phyloP scores from a whole-genome alignment of 805 yeast genomes.

The Hanseniaspora valbyensis region DNA sequence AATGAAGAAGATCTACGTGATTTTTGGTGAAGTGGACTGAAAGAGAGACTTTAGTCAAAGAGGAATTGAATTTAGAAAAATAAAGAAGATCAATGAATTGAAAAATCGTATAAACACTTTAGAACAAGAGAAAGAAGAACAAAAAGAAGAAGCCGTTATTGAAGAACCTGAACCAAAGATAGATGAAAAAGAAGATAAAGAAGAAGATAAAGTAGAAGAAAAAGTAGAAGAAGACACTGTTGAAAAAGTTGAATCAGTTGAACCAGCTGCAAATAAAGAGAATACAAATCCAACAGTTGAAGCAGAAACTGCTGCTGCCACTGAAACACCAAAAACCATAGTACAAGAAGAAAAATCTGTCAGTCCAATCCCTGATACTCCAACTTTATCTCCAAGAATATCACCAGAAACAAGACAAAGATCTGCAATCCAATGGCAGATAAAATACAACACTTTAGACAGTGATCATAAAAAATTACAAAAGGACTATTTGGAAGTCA shows the following conservation, averaged over 20 bases:
- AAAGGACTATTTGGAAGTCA: conserved; percentile 20
- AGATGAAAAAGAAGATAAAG: conserved; percentile 21
- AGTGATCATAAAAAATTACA: conserved; percentile 14
- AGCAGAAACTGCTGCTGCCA: no score
- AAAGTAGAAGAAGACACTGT: conserved; percentile 15
- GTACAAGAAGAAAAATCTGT: not conserved
- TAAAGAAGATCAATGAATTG: conserved; percentile 2
- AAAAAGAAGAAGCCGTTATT: not conserved
- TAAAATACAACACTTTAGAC: conserved; percentile 12
- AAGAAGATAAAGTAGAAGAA: conserved; percentile 17
- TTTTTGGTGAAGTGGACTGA: conserved; percentile 9
- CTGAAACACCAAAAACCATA: not conserved
- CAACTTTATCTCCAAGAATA: no score
- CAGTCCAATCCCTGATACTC: not conserved
- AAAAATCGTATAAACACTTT: not conserved
- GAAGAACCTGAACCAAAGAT: conserved; percentile 12
- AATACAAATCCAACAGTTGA: no score
- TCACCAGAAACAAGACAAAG: not conserved
- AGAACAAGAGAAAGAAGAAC: conserved; percentile 19
- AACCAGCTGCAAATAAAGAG: no score
- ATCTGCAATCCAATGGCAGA: conserved; percentile 16
- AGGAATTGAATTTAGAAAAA: conserved; percentile 5
- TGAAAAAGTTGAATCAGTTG: conserved; percentile 14
- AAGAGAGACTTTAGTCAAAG: conserved; percentile 7
- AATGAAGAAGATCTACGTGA: conserved; percentile 7